Percentiles rank a stretch among this genome's conserved stretches.
Conservation (phyloP, 2,329 filamentous ascomycete species). For the Tolypocladium pustulatum region DNA sequence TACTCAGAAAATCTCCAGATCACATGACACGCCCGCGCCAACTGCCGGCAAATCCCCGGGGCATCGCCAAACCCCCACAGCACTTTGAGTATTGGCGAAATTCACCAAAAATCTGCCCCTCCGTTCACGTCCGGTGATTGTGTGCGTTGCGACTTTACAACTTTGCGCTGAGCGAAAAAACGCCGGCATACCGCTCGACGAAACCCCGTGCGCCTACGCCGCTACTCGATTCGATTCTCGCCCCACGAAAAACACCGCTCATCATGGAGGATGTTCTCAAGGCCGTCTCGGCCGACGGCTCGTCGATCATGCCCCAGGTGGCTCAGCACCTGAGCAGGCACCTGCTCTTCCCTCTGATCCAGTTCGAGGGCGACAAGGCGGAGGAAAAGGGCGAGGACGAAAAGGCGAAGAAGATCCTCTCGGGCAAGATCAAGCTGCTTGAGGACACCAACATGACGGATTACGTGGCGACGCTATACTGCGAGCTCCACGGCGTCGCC, state of each 20-base stretch:
- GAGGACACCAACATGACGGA: slow-evolving; percentile 99
- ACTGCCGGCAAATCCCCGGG: slow-evolving; percentile 23
- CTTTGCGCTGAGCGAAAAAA: slow-evolving; percentile 1
- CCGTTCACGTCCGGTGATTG: slow-evolving; percentile 17
- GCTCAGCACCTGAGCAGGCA: slow-evolving; percentile 91
- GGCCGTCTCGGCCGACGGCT: slow-evolving; percentile 53
- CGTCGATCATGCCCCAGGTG: slow-evolving; percentile 79
- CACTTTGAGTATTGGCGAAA: slow-evolving; percentile 28
- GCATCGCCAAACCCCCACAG: slow-evolving; percentile 20
- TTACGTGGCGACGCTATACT: slow-evolving; percentile 86
- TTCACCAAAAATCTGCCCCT: slow-evolving; percentile 32
- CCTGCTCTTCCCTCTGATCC: slow-evolving; percentile 90
- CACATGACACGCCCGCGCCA: slow-evolving; percentile 23
- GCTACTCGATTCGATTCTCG: slow-evolving; percentile 1
- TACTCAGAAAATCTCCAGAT: slow-evolving; percentile 20
- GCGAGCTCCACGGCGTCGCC: slow-evolving; percentile 73
- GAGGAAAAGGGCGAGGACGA: slow-evolving; percentile 56
- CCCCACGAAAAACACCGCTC: slow-evolving; percentile 6
- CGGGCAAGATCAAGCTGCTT: slow-evolving; percentile 85
- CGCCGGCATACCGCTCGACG: background rate
- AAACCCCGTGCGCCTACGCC: background rate
- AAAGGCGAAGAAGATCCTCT: slow-evolving; percentile 59
- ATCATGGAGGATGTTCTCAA: slow-evolving; percentile 31
- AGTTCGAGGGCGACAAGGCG: slow-evolving; percentile 77
- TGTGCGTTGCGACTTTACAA: slow-evolving; percentile 6